Percentiles rank a stretch among this genome's conserved stretches.
Conservation (phyloP, 768 basidiomycete genomes). For the Kwoniella bestiolae region DNA sequence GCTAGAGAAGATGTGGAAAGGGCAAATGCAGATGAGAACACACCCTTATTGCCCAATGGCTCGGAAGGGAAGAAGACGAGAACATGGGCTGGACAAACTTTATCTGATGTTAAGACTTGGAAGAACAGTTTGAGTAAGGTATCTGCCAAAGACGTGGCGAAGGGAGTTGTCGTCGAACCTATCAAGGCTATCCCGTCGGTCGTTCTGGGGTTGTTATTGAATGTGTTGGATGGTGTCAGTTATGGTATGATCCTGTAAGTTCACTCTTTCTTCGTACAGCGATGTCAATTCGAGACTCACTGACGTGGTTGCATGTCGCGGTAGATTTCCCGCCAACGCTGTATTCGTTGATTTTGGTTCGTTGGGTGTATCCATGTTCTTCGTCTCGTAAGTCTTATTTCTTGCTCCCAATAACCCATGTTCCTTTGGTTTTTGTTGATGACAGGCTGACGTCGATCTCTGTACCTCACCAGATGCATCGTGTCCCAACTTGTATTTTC, state of each 20-base stretch:
- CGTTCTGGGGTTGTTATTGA: slow-evolving; percentile 78
- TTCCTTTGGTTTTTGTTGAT: no score
- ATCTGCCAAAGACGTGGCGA: slow-evolving; percentile 42
- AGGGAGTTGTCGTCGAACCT: slow-evolving; percentile 46
- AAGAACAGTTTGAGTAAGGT: slow-evolving; percentile 38
- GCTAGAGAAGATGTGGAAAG: slow-evolving; percentile 26
- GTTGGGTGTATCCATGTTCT: slow-evolving; percentile 94
- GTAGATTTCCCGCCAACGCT: slow-evolving; percentile 80
- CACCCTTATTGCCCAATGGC: slow-evolving; percentile 30
- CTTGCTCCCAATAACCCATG: no score
- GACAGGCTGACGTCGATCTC: no score
- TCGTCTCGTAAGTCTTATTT: slow-evolving; percentile 78
- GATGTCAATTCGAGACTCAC: background rate
- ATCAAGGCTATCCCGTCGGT: slow-evolving; percentile 72
- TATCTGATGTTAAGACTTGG: slow-evolving; percentile 18
- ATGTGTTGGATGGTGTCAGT: slow-evolving; percentile 90
- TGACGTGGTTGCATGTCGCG: background rate
- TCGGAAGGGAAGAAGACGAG: slow-evolving; percentile 16
- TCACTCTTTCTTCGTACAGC: background rate
- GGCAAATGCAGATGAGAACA: slow-evolving; percentile 28
- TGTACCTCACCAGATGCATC: slow-evolving; percentile 67
- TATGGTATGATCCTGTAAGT: slow-evolving; percentile 76
- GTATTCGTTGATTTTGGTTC: slow-evolving; percentile 80
- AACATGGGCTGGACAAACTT: slow-evolving; percentile 16
- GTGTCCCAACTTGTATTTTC: slow-evolving; percentile 84